Conservation (phyloP, 805 yeast species). For the Cyberlindnera veronae region DNA sequence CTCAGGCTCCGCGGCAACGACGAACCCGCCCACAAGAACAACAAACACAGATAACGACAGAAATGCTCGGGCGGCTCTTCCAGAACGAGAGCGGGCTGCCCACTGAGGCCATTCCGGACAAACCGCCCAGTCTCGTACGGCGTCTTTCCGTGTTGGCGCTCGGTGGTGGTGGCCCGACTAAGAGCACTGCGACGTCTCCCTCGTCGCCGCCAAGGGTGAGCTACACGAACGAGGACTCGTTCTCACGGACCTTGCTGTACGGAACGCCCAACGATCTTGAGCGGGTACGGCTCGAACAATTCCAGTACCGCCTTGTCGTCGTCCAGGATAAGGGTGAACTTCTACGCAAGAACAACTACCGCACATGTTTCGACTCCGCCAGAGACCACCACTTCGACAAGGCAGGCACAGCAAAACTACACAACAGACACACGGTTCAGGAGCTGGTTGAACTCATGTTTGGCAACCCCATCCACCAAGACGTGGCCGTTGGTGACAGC, state of each 20-base stretch:
- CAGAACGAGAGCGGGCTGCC: too few species aligned
- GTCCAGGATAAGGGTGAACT: conserved; percentile 37
- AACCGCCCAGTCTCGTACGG: too few species aligned
- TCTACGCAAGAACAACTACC: conserved; percentile 34
- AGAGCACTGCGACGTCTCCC: too few species aligned
- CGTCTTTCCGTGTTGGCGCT: too few species aligned
- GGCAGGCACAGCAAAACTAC: conserved; percentile 6
- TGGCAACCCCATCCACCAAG: conserved; percentile 35
- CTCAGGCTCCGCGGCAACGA: too few species aligned
- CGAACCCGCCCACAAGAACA: too few species aligned
- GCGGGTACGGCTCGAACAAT: conserved; percentile 5
- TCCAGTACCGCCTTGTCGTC: conserved; percentile 32
- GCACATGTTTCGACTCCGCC: conserved; percentile 31
- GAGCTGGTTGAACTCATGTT: conserved; percentile 36
- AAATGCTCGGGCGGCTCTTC: too few species aligned
- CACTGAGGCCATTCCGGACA: too few species aligned
- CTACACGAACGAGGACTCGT: conserved; percentile 24
- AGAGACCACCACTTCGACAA: conserved; percentile 22
- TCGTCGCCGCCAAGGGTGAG: too few species aligned
- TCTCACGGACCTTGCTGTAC: conserved; percentile 25
- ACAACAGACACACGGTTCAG: conserved; percentile 12
- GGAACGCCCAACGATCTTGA: conserved; percentile 22
- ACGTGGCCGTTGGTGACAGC: conserved; percentile 25
- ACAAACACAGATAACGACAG: too few species aligned
- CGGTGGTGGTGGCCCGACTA: too few species aligned